Evolutionary conservation across 2,329 filamentous ascomycete species (phyloP).

Genomic region (Amesomyces nigricolor): DNA sequence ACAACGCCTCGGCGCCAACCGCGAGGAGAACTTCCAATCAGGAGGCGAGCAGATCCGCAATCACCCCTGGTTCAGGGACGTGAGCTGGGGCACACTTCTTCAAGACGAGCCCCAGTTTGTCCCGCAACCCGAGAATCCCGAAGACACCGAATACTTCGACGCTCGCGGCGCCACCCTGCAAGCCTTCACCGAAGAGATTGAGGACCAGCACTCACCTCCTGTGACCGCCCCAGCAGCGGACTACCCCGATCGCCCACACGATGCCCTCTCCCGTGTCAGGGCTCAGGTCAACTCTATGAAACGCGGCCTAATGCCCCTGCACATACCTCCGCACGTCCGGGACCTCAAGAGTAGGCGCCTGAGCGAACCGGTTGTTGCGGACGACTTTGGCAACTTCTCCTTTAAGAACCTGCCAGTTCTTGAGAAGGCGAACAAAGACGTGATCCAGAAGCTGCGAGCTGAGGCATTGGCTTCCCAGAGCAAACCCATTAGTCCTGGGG

Average conservation of each 20-base stretch:
- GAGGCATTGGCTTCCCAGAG: conserved; percentile 71
- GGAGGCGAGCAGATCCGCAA: conserved; percentile 87
- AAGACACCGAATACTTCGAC: conserved; percentile 98
- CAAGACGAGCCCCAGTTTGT: conserved; percentile 96
- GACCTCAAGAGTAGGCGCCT: conserved; percentile 82
- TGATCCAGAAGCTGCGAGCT: conserved; percentile 90
- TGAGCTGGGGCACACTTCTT: conserved; percentile 87
- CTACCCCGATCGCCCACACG: conserved; percentile 84
- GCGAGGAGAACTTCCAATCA: conserved; percentile 71
- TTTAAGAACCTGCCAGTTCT: conserved; percentile 97
- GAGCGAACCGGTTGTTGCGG: conserved; percentile 80
- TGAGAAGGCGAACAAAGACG: conserved; percentile 97
- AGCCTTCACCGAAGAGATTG: conserved; percentile 88
- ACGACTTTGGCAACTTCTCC: conserved; percentile 93
- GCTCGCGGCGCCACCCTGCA: conserved; percentile 84
- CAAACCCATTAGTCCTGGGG: conserved; percentile 47
- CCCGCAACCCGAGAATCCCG: conserved; percentile 83
- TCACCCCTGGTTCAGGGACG: conserved; percentile 80
- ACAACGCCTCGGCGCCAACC: conserved; percentile 78
- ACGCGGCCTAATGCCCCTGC: conserved; percentile 86
- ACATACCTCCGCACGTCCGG: conserved; percentile 93
- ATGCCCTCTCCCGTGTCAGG: conserved; percentile 84
- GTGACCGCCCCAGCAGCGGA: conserved; percentile 63
- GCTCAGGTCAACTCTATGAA: conserved; percentile 85
- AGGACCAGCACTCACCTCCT: conserved; percentile 78